Percentiles rank a stretch among this genome's conserved stretches.
These are phyloP conservation scores for Ascochyta fabae DNA, from an alignment of 2,329 filamentous ascomycete genomes.

Conservation along the genomic window DNA sequence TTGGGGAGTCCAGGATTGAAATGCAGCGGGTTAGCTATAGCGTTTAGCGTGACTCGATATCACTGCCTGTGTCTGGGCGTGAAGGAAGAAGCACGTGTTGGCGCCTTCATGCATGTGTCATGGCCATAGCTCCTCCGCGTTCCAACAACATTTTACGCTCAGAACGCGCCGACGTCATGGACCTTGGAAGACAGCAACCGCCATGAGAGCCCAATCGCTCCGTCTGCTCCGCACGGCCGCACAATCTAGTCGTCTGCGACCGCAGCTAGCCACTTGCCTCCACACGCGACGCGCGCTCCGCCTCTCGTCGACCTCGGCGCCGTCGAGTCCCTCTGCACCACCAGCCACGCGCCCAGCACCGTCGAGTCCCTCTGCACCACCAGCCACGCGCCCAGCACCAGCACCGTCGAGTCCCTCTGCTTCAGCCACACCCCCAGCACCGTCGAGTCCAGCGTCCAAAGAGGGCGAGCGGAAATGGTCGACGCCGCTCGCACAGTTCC, in stretches of 20 bases:
- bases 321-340: conserved; percentile 9
- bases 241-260: conserved; percentile 22
- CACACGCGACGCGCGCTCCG: conserved; percentile 37
- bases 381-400: too few species aligned
- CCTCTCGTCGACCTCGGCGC: conserved; percentile 44
- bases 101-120: conserved; percentile 20
- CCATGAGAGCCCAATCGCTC: conserved; percentile 43
- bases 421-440: not conserved
- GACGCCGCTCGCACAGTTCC: conserved; percentile 85
- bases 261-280: conserved; percentile 11
- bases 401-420: too few species aligned
- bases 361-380: too few species aligned
- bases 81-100: conserved; percentile 2
- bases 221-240: conserved; percentile 32
- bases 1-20: not conserved
- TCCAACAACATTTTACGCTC: conserved; percentile 37
- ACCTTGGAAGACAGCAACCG: conserved; percentile 30
- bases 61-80: not conserved
- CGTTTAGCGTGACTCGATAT: not conserved
- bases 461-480: conserved; percentile 72
- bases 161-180: conserved; percentile 42
- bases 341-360: too few species aligned
- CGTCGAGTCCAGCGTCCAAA: conserved; percentile 17
- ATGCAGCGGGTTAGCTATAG: not conserved
- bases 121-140: conserved; percentile 46